Evolutionary conservation across 371 early-diverging fungal genomes (phyloP).

Genomic region (Chytridium lagenaria): DNA sequence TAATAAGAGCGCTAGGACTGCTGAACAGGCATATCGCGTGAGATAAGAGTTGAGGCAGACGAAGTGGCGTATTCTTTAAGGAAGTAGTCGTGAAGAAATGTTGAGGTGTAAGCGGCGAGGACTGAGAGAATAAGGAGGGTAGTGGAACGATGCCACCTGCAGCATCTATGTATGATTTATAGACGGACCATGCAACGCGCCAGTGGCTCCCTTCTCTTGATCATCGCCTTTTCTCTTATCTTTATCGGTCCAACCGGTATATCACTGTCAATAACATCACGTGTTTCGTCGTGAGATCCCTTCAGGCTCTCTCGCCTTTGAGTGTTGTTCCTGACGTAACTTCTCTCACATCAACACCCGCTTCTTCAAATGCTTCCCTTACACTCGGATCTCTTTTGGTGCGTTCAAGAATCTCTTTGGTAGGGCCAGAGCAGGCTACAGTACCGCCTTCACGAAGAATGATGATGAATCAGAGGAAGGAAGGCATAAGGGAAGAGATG

Average conservation of each 20-base stretch:
- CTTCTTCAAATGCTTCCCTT: constrained; percentile 49
- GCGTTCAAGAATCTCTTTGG: neutral
- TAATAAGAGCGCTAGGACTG: constrained; percentile 22
- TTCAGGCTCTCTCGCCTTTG: neutral
- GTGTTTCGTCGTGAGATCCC: too few relatives aligned
- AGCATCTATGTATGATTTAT: too few relatives aligned
- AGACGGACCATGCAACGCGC: too few relatives aligned
- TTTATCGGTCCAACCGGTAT: too few relatives aligned
- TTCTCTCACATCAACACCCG: constrained; percentile 59
- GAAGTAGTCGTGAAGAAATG: constrained; percentile 46
- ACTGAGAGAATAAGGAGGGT: constrained; percentile 29
- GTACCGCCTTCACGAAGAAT: constrained; percentile 44
- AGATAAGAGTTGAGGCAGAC: constrained; percentile 24
- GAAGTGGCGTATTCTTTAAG: constrained; percentile 46
- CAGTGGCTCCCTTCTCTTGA: too few relatives aligned
- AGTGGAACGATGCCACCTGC: constrained; percentile 41
- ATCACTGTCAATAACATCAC: too few relatives aligned
- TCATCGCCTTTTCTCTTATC: too few relatives aligned
- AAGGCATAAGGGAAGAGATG: neutral
- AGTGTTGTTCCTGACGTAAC: neutral
- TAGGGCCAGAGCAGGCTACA: neutral
- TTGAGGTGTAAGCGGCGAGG: constrained; percentile 27
- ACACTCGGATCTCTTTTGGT: neutral
- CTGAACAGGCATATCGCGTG: constrained; percentile 34
- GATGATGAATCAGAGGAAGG: constrained; percentile 40